Evolutionary conservation across 164 flowering plant species (phyloP), one percentile per base, ranked within the genome.

Genomic region (Vitis labrusca): DNA sequence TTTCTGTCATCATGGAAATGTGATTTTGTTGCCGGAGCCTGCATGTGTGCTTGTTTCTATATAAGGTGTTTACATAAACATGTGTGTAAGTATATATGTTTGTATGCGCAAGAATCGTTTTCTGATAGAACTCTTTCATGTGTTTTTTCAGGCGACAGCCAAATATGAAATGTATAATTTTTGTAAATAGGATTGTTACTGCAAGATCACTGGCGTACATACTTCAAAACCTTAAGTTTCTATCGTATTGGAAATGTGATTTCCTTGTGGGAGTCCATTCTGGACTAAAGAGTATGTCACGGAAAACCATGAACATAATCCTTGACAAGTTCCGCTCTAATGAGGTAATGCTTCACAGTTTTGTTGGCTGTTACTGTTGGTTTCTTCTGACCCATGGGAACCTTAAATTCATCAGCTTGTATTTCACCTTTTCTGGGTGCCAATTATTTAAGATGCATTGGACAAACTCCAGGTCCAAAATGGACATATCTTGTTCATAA

Each of bases 161-260:
- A 64, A 74, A 84, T 76, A 88, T 86, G 95, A 96, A 96, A 76
- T 96, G 98, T 72, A 93, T 96, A 72, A 71, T 96, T 55, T 96
- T 96, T 80, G 99, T 93, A 29, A 91, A 89, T 84, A 85, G 98
- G 77, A 87, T 93, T 69, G 77, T 92, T 59, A 82, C 81, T 74
- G 99, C 98, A n/a, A 86, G 92, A 79, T 75, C 92, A 50, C 81
- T 96, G 77, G 77, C 91, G 17, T 71, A 66, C 71, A 85, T 96
- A 70, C 86, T 96, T 62, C 80, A 81, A 57, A 82, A 80, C 8
- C 77, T 91, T 14, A 79, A 81, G 68, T 69, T 84, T 69, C 73
- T 93, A 60, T 66, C 78, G 60, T 78, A 69, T 67, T 96, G 99
- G 98, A 89, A 78, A 85, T 88, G 91, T 77, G 79, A 83, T 74